Conservation (phyloP, 2,329 filamentous ascomycete species). For the Talaromyces sp. region DNA sequence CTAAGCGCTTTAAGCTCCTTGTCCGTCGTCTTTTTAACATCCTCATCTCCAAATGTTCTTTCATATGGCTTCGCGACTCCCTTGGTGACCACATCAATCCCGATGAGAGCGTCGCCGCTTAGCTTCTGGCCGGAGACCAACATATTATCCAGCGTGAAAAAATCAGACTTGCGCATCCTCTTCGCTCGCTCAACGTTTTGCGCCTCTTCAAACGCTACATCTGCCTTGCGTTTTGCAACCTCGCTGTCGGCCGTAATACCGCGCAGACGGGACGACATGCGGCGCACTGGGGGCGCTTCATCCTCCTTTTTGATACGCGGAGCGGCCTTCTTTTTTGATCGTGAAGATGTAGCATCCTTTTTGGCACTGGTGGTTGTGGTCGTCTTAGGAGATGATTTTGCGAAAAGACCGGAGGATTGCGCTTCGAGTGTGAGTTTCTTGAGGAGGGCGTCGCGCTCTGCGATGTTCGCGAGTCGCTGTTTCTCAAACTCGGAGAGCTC, state of each 20-base stretch:
- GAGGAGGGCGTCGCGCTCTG: slow-evolving; percentile 75
- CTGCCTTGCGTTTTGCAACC: slow-evolving; percentile 63
- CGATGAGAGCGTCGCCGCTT: slow-evolving; percentile 60
- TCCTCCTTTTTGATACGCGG: slow-evolving; percentile 43
- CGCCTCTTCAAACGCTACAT: slow-evolving; percentile 56
- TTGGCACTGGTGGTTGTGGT: not conserved
- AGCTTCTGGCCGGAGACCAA: slow-evolving; percentile 74
- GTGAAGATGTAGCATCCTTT: slow-evolving; percentile 1
- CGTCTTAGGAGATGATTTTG: slow-evolving; percentile 36
- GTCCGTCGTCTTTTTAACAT: slow-evolving; percentile 74
- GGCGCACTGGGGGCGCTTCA: slow-evolving; percentile 50
- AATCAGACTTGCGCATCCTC: slow-evolving; percentile 59
- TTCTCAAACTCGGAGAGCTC: slow-evolving; percentile 82
- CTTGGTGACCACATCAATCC: slow-evolving; percentile 55
- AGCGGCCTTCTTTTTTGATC: slow-evolving; percentile 27
- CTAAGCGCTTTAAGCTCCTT: slow-evolving; percentile 69
- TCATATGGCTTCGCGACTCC: slow-evolving; percentile 73
- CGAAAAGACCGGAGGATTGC: slow-evolving; percentile 64
- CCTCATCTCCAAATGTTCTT: slow-evolving; percentile 79
- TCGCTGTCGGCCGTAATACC: slow-evolving; percentile 65
- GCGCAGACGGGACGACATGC: slow-evolving; percentile 58
- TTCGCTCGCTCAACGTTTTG: slow-evolving; percentile 58
- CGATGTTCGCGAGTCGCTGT: slow-evolving; percentile 79
- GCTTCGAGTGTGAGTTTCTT: slow-evolving; percentile 68
- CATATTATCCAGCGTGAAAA: slow-evolving; percentile 71